These are phyloP conservation scores for Pichia insulana DNA, from an alignment of 805 yeast species.

Conservation along the genomic window DNA sequence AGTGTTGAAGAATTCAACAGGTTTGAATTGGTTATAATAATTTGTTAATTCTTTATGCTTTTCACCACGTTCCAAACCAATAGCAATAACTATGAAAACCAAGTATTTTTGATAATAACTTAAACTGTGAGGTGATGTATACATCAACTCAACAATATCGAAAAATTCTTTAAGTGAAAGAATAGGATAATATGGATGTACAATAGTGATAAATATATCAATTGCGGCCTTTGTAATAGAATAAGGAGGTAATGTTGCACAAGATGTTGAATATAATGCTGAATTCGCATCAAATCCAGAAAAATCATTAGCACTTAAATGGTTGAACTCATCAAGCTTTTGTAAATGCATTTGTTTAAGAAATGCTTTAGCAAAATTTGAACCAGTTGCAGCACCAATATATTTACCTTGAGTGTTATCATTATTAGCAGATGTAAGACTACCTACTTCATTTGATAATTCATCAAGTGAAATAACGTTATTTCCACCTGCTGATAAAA, in stretches of 20 bases:
- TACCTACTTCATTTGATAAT: slow-evolving; percentile 21
- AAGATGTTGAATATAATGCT: slow-evolving; percentile 11
- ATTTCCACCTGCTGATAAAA: not conserved
- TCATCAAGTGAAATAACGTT: slow-evolving; percentile 12
- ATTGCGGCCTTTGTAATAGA: slow-evolving; percentile 11
- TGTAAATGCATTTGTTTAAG: slow-evolving; percentile 17
- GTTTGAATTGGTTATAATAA: slow-evolving; percentile 14
- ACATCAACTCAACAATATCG: slow-evolving; percentile 8
- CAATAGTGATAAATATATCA: slow-evolving; percentile 14
- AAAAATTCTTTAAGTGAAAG: slow-evolving; percentile 12
- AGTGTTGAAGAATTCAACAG: slow-evolving; percentile 19
- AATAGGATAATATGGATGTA: slow-evolving; percentile 18
- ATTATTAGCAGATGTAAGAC: slow-evolving; percentile 14
- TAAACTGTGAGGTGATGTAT: slow-evolving; percentile 9
- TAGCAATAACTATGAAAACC: slow-evolving; percentile 19
- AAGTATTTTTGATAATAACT: slow-evolving; percentile 17
- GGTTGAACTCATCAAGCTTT: slow-evolving; percentile 9
- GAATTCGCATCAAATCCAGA: slow-evolving; percentile 11
- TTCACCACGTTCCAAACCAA: slow-evolving; percentile 12
- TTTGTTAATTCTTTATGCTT: slow-evolving; percentile 2
- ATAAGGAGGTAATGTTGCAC: slow-evolving; percentile 18
- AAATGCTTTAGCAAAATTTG: slow-evolving; percentile 18
- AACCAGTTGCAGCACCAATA: slow-evolving; percentile 21
- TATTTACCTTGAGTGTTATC: slow-evolving; percentile 14
- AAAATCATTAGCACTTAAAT: slow-evolving; percentile 6